phyloP scores from a whole-genome alignment of 176 grass and related monocot genomes.

The Oryza punctata region DNA sequence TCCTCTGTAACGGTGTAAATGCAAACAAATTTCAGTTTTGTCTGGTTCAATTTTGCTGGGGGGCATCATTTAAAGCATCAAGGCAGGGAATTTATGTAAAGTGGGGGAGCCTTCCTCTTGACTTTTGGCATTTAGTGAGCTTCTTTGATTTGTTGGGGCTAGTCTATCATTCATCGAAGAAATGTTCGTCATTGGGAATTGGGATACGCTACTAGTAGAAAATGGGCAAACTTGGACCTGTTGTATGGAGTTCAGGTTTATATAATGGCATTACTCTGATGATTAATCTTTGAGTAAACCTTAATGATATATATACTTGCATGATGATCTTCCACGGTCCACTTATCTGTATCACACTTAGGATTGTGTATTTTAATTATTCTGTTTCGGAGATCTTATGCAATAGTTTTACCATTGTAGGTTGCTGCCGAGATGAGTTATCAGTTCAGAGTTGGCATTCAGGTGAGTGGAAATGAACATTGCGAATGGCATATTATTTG shows the following conservation, averaged over 20 bases:
- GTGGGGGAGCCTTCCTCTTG: slow-evolving; percentile 34
- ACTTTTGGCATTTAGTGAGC: slow-evolving; percentile 35
- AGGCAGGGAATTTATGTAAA: slow-evolving; percentile 39
- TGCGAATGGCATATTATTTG: slow-evolving; percentile 23
- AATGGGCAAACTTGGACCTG: slow-evolving; percentile 1
- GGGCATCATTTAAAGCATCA: slow-evolving; percentile 40
- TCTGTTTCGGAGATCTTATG: slow-evolving; percentile 18
- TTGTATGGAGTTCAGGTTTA: neutral
- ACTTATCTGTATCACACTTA: neutral
- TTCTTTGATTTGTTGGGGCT: slow-evolving; percentile 33
- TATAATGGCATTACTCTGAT: neutral
- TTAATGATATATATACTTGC: neutral
- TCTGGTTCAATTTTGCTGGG: slow-evolving; percentile 49
- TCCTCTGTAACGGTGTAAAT: slow-evolving; percentile 38
- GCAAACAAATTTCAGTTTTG: slow-evolving; percentile 45
- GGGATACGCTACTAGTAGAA: neutral
- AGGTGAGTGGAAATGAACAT: slow-evolving; percentile 50
- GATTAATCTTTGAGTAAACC: neutral
- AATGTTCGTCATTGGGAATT: slow-evolving; percentile 1
- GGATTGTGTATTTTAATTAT: neutral
- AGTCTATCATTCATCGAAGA: slow-evolving; percentile 20
- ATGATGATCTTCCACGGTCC: neutral
- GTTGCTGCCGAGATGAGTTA: slow-evolving; percentile 60
- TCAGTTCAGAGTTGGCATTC: slow-evolving; percentile 63
- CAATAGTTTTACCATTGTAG: slow-evolving; percentile 37